Conservation (phyloP, 2,329 filamentous ascomycete genomes). For the Penicillium corylophilum region DNA sequence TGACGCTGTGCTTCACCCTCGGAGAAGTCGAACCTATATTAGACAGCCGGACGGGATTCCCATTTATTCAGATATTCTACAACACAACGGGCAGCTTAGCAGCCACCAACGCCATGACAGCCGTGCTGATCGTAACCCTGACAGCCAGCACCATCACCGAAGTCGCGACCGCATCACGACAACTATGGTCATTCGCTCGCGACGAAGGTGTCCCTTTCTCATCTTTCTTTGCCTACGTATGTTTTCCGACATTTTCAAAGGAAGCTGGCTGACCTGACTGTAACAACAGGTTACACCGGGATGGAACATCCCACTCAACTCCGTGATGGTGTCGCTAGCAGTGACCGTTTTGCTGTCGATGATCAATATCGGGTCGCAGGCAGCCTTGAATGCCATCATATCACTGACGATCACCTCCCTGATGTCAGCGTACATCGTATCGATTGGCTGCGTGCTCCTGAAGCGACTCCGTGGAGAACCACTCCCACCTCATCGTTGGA, state of each 20-base stretch:
- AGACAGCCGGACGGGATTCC: conserved; percentile 51
- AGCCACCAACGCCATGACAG: conserved; percentile 52
- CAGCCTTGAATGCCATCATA: conserved; percentile 46
- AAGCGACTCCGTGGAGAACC: conserved; percentile 44
- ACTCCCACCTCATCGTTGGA: conserved; percentile 47
- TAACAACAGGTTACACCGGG: conserved; percentile 33
- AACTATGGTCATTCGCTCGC: conserved; percentile 56
- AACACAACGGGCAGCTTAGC: conserved; percentile 50
- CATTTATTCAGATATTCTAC: conserved; percentile 60
- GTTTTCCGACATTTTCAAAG: conserved; percentile 7
- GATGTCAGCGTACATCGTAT: conserved; percentile 46
- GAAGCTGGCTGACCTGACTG: conserved; percentile 8
- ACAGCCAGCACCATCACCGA: conserved; percentile 53
- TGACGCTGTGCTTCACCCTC: conserved; percentile 57
- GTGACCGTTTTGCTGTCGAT: conserved; percentile 48
- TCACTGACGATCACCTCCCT: conserved; percentile 45
- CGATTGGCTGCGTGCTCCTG: conserved; percentile 48
- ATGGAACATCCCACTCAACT: conserved; percentile 48
- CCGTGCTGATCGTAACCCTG: conserved; percentile 51
- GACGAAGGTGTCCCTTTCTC: conserved; percentile 44
- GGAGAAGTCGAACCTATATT: conserved; percentile 49
- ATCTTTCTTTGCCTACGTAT: conserved; percentile 39
- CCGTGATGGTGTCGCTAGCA: conserved; percentile 48
- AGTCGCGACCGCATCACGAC: conserved; percentile 58
- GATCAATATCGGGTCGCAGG: conserved; percentile 53